Evolutionary conservation across 2,329 filamentous ascomycete genomes (phyloP), one percentile per base, ranked within the genome.

Genomic region (Pseudonectria buxi): DNA sequence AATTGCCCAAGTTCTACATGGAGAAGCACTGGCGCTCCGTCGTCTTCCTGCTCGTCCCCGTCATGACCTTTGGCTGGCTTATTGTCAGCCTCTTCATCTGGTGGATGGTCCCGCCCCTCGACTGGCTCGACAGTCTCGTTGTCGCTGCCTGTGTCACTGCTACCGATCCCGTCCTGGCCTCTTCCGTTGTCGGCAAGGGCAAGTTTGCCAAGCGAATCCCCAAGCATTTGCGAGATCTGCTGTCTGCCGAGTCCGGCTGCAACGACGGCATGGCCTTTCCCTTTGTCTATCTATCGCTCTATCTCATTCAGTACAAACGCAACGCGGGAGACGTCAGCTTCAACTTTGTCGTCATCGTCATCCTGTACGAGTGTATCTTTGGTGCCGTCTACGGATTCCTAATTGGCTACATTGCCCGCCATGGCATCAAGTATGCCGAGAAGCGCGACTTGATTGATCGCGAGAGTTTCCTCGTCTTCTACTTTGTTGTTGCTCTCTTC

Each of bases 251-350:
- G 64, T 98, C 92, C 7, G 92, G 92, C 22, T 98, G 92, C 67
- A 98, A 98, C 72, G 92, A 98, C 60, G 92, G 92, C 64, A 98
- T 98, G 92, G 92, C 92, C 2, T 98, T 98, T 56, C 92, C 92
- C 1, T 98, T 98, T 61, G 78, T 98, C 53, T 98, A 98, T 58
- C 72, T 98, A 22, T 82, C 86, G 1, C 69, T 95, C 22, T 96
- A 95, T 61, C 75, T 96, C 30, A 86, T 96, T 47, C 78, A 83
- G 47, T 95, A 90, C 58, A 71, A 82, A 44, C 78, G 78, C 18
- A 61, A 83, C 48, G 78, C 83, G 5, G 63, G 65, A 30, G 62
- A 84, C 35, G 85, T 94, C 28, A 76, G 81, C 12, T 82, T 82
- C 44, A 79, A 96, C 63, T 98, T 89, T 82, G 76, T 96, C 51